Base-by-base conservation (phyloP, 2,329 filamentous ascomycete species). In the Neofusicoccum laricinum region DNA sequence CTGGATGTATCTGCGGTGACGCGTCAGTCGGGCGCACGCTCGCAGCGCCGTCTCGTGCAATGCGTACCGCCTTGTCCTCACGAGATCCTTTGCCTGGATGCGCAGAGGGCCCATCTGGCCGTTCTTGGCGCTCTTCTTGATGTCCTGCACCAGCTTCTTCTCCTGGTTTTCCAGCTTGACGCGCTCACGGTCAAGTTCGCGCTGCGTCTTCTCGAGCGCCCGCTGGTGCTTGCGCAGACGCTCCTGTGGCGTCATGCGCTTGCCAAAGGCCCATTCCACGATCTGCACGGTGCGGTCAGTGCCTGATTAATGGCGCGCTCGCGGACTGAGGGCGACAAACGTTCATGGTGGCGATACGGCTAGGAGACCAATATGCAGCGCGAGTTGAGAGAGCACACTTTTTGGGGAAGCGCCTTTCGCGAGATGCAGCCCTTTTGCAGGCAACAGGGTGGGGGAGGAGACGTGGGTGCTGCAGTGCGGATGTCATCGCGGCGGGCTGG, bases 261-360 rank as follows among this genome's bases (percentile, higher is more conserved):
- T 98, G 70, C 95, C 95, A 76, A 99, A 99, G 43, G 94, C 94
- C 93, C 95, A 99, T 86, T 99, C 95, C 67, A 99, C 86, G 76
- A 98, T 92, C 92, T 97, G 68, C 64, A 66, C 61, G 71, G 46
- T n/a, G 69, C 66, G 68, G 65, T 70, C 45, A 66, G 66, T 67
- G 67, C 57, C 36, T 58, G 34, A 58, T 40, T 40, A 30, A 36
- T 38, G 34, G 51, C 49, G 34, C 45, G 34, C 10, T 55, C 49
- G 43, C 19, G 15, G 25, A 62, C 19, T n/a, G 67, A 53, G 57
- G 55, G 73, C 67, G 74, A 72, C 82, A 66, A 72, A 87, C 86
- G 77, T 89, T 88, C 86, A 88, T 87, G 70, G 66, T 80, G 72
- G 68, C 64, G 25, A 32, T 45, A n/a, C 3, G n/a, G 55, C 17